Conservation (phyloP, 2,329 filamentous ascomycete species). For the Ascochyta rabiei region DNA sequence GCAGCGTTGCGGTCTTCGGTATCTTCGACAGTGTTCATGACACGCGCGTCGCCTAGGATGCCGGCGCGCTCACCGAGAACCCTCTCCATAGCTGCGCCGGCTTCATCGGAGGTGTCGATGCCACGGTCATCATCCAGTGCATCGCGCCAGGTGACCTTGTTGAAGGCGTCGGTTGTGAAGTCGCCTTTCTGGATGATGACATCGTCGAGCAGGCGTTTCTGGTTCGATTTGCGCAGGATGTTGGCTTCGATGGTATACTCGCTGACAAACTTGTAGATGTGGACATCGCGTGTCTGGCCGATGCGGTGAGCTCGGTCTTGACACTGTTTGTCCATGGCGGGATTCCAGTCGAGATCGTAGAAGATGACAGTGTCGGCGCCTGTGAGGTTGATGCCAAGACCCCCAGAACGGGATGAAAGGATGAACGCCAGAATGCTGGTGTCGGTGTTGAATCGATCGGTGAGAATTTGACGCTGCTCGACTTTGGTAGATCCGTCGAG, state of each 20-base stretch:
- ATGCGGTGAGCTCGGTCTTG: conserved; percentile 98
- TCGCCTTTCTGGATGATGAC: conserved; percentile 98
- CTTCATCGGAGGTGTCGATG: conserved; percentile 62
- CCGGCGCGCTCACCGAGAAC: conserved; percentile 74
- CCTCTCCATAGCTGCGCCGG: conserved; percentile 82
- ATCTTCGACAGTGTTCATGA: conserved; percentile 89
- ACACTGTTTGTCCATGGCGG: conserved; percentile 99
- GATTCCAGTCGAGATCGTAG: conserved; percentile 99
- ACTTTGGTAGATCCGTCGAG: conserved; percentile 96
- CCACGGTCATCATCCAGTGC: conserved; percentile 61
- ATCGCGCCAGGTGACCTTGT: conserved; percentile 73
- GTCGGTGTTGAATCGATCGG: conserved; percentile 96
- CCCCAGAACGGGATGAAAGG: conserved; percentile 89
- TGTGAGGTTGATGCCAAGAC: conserved; percentile 93
- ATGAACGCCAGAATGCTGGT: conserved; percentile 93
- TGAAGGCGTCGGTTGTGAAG: conserved; percentile 96
- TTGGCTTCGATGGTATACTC: conserved; percentile 91
- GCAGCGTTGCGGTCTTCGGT: conserved; percentile 89
- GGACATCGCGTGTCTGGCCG: conserved; percentile 94
- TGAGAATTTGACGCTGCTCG: conserved; percentile 92
- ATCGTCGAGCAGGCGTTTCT: conserved; percentile 97
- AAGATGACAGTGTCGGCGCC: conserved; percentile 98
- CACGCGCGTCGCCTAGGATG: conserved; percentile 63
- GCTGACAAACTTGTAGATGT: conserved; percentile 78
- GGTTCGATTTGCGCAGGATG: conserved; percentile 92